Evolutionary conservation across 306 rosid species (phyloP), one percentile per base, ranked within the genome.

Genomic region (Corylus avellana): DNA sequence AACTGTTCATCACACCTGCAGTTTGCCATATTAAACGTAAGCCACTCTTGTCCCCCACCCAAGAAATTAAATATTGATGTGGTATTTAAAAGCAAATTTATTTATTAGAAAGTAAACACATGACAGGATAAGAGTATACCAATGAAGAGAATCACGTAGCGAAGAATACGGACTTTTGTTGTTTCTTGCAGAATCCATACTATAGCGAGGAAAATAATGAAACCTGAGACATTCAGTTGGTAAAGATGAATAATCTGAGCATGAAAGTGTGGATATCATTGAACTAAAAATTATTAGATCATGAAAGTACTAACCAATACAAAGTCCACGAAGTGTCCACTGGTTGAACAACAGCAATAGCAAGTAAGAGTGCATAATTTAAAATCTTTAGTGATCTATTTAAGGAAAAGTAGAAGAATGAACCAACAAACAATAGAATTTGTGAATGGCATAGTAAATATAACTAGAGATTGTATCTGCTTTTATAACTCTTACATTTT

Each of bases 251-350:
- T 75, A 48, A 79, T 12, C 50, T 14, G 35, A 81, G 48, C 55
- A 56, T 42, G 18, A 14, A 56, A 75, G 46, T 37, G 73, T 13
- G 9, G 67, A 81, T 64, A 54, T 8, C 59, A 42, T 57, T 67
- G 55, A 74, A 80, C 12, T n/a, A 32, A 32, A 13, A 74, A 20
- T 39, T 49, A 78, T 46, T 64, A 35, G 51, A 84, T 64, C 67
- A 46, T 27, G 76, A 66, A 75, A 77, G 22, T 42, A 74, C 97
- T 87, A 55, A 94, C 98, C 97, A 48, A 94, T 77, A 77, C 95
- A 94, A 70, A 94, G 97, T 81, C 97, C 97, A 70, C 98, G 91
- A 79, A 94, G 97, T 53, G 98, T 94, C 98, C 98, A 94, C 98
- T 91, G 87, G 80, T 70, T 32, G 11, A 66, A 73, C 32, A 79